Conservation (phyloP, 306 rosid genomes). For the Quercus berberidifolia region DNA sequence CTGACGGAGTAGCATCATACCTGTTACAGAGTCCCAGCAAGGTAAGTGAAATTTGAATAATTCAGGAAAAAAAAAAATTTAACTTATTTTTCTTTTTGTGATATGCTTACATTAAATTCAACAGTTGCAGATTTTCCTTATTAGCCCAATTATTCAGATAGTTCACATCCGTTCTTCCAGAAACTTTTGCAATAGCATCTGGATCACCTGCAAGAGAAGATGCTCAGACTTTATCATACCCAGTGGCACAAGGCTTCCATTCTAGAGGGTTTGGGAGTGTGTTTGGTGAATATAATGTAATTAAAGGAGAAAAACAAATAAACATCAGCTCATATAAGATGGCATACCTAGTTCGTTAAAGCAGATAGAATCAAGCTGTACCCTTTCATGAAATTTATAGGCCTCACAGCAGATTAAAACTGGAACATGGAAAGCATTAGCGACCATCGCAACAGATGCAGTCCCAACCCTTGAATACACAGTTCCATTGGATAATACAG, state of each 20-base stretch:
- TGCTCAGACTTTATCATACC: constrained; percentile 6
- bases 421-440: constrained; percentile 75
- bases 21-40: constrained; percentile 30
- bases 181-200: constrained; percentile 55
- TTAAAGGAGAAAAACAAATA: constrained; percentile 2
- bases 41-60: constrained; percentile 3
- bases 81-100: background rate
- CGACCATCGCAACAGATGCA: constrained; percentile 89
- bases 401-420: constrained; percentile 92
- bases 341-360: constrained; percentile 76
- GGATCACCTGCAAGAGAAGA: constrained; percentile 62
- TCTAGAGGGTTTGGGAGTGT: background rate
- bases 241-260: background rate
- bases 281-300: background rate
- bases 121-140: constrained; percentile 57
- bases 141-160: constrained; percentile 45
- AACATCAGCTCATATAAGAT: constrained; percentile 7
- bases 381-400: constrained; percentile 93
- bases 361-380: constrained; percentile 91
- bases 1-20: constrained; percentile 85
- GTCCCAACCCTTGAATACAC: constrained; percentile 92
- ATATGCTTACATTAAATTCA: constrained; percentile 71
- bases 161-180: constrained; percentile 66
- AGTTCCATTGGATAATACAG: constrained; percentile 74
- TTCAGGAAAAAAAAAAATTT: background rate